Conservation (phyloP, 2,329 filamentous ascomycete genomes). For the Penicillium brasilianum region DNA sequence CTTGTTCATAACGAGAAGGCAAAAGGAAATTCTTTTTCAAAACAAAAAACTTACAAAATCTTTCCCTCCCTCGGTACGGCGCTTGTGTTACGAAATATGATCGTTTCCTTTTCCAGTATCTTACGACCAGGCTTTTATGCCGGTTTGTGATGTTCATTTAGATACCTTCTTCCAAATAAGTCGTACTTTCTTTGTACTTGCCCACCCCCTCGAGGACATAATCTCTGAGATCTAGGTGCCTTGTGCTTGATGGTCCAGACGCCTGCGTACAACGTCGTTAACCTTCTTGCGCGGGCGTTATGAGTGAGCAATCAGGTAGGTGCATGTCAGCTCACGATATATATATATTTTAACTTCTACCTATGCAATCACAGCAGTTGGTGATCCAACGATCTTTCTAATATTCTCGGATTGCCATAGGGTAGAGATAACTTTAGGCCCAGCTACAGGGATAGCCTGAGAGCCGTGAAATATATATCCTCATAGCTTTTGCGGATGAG, state of each 20-base stretch:
- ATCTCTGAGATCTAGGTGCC: background rate
- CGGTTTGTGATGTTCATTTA: background rate
- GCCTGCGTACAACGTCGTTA: background rate
- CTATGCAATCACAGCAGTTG: too few species aligned
- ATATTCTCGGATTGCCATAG: too few species aligned
- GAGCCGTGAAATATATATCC: too few species aligned
- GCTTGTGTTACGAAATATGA: constrained; percentile 26
- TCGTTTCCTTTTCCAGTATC: constrained; percentile 17
- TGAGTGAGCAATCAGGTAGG: background rate
- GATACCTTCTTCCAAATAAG: background rate
- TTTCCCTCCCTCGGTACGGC: constrained; percentile 19
- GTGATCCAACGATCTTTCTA: too few species aligned
- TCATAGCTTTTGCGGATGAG: too few species aligned
- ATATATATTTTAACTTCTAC: too few species aligned
- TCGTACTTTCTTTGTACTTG: background rate
- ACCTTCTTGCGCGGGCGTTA: background rate
- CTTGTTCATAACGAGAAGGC: constrained; percentile 38
- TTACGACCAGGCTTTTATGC: background rate
- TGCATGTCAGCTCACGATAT: background rate
- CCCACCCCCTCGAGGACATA: background rate
- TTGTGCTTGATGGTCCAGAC: background rate
- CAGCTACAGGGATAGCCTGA: too few species aligned
- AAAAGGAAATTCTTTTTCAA: constrained; percentile 35
- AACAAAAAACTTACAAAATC: constrained; percentile 25
- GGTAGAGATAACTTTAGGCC: too few species aligned